A percentile compares a stretch with the other conserved stretches of the same genome.
phyloP scores from a whole-genome alignment of 2,329 filamentous ascomycete genomes.

The Metarhizium sp. region DNA sequence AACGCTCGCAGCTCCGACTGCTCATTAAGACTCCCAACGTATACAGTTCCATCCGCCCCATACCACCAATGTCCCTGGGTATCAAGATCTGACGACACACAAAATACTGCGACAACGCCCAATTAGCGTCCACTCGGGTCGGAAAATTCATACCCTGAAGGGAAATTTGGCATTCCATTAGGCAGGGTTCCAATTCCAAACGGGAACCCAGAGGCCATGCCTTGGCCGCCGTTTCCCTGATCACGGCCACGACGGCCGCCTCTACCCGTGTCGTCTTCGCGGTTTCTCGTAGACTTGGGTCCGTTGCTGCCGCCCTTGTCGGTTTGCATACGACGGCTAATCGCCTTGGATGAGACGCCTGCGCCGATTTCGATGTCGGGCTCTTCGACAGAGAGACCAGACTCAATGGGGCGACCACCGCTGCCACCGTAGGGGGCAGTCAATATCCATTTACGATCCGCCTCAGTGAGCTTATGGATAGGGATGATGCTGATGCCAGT shows the following conservation, averaged over 20 bases:
- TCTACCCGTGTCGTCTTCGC: conserved; percentile 22
- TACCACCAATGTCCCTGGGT: neutral
- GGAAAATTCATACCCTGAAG: conserved; percentile 28
- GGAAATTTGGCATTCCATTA: conserved; percentile 34
- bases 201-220: conserved; percentile 21
- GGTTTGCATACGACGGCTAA: conserved; percentile 59
- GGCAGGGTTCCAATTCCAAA: conserved; percentile 31
- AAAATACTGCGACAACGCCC: conserved; percentile 3
- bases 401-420: conserved; percentile 70
- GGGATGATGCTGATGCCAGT: conserved; percentile 90
- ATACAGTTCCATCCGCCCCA: neutral
- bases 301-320: conserved; percentile 57
- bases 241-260: conserved; percentile 9
- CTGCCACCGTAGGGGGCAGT: conserved; percentile 90
- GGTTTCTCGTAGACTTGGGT: conserved; percentile 50
- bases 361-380: conserved; percentile 98
- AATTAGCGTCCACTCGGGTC: conserved; percentile 18
- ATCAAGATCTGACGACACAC: neutral
- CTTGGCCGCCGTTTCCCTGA: conserved; percentile 12
- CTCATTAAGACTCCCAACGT: neutral
- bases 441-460: conserved; percentile 94
- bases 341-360: conserved; percentile 89
- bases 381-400: conserved; percentile 86
- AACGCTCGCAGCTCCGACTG: neutral
- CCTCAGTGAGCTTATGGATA: conserved; percentile 85